Evolutionary conservation across 2,329 filamentous ascomycete genomes (phyloP).

Genomic region (Penicillium griseofulvum): DNA sequence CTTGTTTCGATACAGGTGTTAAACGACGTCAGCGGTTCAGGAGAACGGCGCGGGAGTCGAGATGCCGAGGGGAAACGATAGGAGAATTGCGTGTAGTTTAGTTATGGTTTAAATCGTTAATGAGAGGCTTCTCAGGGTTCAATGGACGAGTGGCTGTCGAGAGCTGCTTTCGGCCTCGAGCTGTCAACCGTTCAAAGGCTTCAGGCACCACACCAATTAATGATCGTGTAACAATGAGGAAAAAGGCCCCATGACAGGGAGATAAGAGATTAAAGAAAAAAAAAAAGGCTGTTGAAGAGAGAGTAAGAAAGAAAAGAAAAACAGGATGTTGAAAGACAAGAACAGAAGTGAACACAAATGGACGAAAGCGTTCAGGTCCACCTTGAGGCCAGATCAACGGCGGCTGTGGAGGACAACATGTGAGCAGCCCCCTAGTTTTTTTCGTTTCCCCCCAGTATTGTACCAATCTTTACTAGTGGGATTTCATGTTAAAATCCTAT

Average conservation of each 20-base stretch:
- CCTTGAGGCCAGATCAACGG: constrained; percentile 39
- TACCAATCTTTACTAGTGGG: background rate
- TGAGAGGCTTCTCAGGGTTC: background rate
- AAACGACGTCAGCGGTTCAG: constrained; percentile 9
- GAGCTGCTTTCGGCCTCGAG: constrained; percentile 12
- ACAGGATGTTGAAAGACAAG: constrained; percentile 20
- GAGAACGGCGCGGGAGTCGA: constrained; percentile 9
- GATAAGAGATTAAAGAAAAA: constrained; percentile 19
- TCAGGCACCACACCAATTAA: constrained; percentile 27
- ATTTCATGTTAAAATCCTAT: background rate
- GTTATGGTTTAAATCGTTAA: background rate
- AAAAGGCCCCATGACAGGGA: constrained; percentile 38
- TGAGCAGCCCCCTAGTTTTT: constrained; percentile 21
- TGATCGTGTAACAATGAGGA: constrained; percentile 36
- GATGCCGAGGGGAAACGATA: constrained; percentile 1
- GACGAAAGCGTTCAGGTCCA: constrained; percentile 28
- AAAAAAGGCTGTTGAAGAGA: constrained; percentile 18
- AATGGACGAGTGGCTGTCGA: constrained; percentile 12
- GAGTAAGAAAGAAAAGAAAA: constrained; percentile 21
- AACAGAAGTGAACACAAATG: constrained; percentile 31
- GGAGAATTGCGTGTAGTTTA: background rate
- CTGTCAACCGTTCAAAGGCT: constrained; percentile 16
- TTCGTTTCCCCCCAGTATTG: constrained; percentile 6
- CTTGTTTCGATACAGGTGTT: constrained; percentile 10
- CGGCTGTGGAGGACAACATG: constrained; percentile 17